Conservation (phyloP, 495 filamentous ascomycete species). For the Aspergillus haitiensis region DNA sequence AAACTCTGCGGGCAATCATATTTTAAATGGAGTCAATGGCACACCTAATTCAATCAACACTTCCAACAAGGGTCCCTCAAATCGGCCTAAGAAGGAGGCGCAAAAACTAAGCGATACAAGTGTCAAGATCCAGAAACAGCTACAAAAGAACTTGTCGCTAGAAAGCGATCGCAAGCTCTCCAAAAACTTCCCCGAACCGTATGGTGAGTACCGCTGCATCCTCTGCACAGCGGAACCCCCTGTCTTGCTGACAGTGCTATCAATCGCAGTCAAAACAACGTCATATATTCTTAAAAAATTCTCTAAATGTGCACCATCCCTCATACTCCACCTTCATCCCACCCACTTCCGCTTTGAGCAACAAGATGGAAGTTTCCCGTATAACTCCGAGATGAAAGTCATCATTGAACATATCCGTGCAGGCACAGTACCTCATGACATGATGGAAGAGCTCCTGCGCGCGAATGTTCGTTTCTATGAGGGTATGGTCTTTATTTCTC, state of each 20-base stretch:
- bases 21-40: conserved; percentile 45
- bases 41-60: conserved; percentile 35
- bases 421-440: conserved; percentile 69
- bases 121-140: conserved; percentile 33
- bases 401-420: conserved; percentile 74
- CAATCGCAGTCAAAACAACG: conserved; percentile 60
- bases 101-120: conserved; percentile 46
- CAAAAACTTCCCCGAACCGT: conserved; percentile 50
- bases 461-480: conserved; percentile 84
- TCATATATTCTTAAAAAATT: conserved; percentile 82
- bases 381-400: conserved; percentile 85
- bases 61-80: conserved; percentile 47
- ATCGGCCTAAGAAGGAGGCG: conserved; percentile 54
- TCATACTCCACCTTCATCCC: conserved; percentile 81
- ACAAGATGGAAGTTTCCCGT: conserved; percentile 87
- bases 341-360: conserved; percentile 90
- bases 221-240: conserved; percentile 6
- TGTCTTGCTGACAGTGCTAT: conserved; percentile 11
- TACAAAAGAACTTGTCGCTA: conserved; percentile 32
- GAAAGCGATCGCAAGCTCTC: conserved; percentile 39
- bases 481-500: conserved; percentile 45
- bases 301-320: conserved; percentile 69
- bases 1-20: conserved; percentile 26
- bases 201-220: conserved; percentile 38
- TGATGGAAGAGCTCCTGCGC: conserved; percentile 67